phyloP scores from a whole-genome alignment of 2,329 filamentous ascomycete genomes.

The Aspergillus sp. region DNA sequence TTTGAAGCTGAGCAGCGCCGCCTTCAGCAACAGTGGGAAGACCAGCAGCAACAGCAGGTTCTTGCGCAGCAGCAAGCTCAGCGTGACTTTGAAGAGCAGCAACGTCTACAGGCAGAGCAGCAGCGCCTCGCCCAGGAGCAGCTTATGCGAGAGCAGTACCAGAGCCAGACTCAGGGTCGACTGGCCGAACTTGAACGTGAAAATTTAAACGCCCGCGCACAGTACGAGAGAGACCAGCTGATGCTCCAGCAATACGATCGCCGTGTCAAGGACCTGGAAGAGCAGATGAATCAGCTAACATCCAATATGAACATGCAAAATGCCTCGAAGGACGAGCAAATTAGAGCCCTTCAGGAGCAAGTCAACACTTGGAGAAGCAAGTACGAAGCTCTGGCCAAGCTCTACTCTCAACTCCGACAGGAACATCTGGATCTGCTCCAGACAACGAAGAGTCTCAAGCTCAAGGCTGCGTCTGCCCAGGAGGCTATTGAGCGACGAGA shows the following conservation, averaged over 20 bases:
- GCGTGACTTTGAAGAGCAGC: slow-evolving; percentile 95
- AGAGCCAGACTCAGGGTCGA: slow-evolving; percentile 94
- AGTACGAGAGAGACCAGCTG: slow-evolving; percentile 96
- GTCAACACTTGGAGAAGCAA: slow-evolving; percentile 97
- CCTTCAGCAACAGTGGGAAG: slow-evolving; percentile 83
- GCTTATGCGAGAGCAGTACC: slow-evolving; percentile 82
- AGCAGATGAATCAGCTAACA: slow-evolving; percentile 81
- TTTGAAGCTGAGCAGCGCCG: slow-evolving; percentile 93
- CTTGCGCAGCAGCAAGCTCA: slow-evolving; percentile 83
- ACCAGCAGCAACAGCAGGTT: slow-evolving; percentile 79
- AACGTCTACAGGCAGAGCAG: slow-evolving; percentile 83
- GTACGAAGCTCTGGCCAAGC: slow-evolving; percentile 93
- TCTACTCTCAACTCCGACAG: slow-evolving; percentile 93
- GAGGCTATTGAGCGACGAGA: slow-evolving; percentile 94
- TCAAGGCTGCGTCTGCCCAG: slow-evolving; percentile 95
- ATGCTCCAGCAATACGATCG: slow-evolving; percentile 97
- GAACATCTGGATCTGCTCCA: slow-evolving; percentile 94
- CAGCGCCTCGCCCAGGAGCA: slow-evolving; percentile 90
- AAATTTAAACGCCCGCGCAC: slow-evolving; percentile 89
- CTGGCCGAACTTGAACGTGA: slow-evolving; percentile 93
- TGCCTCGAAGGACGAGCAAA: slow-evolving; percentile 90
- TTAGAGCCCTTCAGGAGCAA: slow-evolving; percentile 89
- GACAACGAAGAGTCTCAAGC: slow-evolving; percentile 93
- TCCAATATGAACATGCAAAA: slow-evolving; percentile 84
- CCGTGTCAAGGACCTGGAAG: slow-evolving; percentile 88